Evolutionary conservation across 768 basidiomycete species (phyloP).

Genomic region (Tulasnella sp.): DNA sequence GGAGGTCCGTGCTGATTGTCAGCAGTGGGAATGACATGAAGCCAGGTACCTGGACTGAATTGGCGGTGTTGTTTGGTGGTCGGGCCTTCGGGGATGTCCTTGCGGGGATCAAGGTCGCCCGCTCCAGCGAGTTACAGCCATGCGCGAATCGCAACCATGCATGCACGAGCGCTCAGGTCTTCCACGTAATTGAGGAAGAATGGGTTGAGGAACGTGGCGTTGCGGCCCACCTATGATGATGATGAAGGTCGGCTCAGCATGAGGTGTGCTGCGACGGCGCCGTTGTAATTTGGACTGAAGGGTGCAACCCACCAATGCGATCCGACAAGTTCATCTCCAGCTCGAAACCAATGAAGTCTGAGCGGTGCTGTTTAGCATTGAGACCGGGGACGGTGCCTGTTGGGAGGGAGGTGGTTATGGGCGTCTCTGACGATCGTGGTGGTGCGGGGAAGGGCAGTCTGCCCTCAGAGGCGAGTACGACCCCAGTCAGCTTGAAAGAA

Average conservation of each 20-base stretch:
- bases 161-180: constrained; percentile 65
- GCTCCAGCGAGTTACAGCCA: constrained; percentile 82
- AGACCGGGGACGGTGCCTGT: constrained; percentile 30
- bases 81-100: constrained; percentile 51
- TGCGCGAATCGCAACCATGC: constrained; percentile 65
- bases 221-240: constrained; percentile 53
- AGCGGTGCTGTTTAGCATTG: constrained; percentile 40
- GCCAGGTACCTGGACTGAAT: constrained; percentile 42
- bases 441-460: no score
- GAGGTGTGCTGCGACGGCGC: neutral
- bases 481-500: neutral
- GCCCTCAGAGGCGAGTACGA: no score
- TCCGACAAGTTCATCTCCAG: constrained; percentile 74
- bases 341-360: constrained; percentile 68
- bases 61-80: constrained; percentile 55
- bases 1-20: constrained; percentile 47
- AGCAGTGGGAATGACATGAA: constrained; percentile 51
- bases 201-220: constrained; percentile 56
- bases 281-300: neutral
- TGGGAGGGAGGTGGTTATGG: constrained; percentile 6
- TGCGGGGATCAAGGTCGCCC: constrained; percentile 54
- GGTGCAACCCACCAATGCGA: constrained; percentile 58
- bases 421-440: neutral
- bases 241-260: no score
- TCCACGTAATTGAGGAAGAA: constrained; percentile 79